Evolutionary conservation across 2,329 filamentous ascomycete genomes (phyloP), one percentile per base, ranked within the genome.

Genomic region (Cercospora zeina): DNA sequence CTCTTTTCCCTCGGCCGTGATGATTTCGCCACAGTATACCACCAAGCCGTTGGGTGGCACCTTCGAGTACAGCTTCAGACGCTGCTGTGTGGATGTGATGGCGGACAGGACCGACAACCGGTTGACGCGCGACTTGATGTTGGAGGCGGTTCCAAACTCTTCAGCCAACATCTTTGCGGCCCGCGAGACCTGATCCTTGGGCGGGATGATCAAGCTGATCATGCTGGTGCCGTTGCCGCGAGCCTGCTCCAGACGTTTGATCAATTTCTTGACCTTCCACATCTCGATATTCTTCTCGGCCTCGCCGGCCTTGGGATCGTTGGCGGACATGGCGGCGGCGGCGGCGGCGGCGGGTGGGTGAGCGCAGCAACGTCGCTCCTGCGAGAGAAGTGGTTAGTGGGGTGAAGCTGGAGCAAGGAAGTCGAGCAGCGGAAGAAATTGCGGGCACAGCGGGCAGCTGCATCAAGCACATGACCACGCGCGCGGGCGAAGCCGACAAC

Each of bases 141-240:
- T 99, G 73, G 93, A 97, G 65, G 95, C 96, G 63, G 95, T 99
- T 76, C 95, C 95, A 51, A 72, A 72, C 62, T 73, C 69, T 97
- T 99, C 95, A 83, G 96, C 96, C 88, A 99, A 89, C 95, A 99
- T 99, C 86, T 97, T 97, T 64, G 95, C 91, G 59, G 91, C 89
- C 74, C 93, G 89, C 50, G 95, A 97, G 68, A 99, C 86, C 81
- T 99, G 95, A 79, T 97, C 93, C 87, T 99, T 99, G 71, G 95
- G 95, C 64, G 95, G 95, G 76, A 99, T 97, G 74, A 99, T 97
- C 79, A 99, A 86, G 68, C 93, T 97, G 80, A 99, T 99, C 95
- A 99, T 99, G 82, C 89, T 93, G 68, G 95, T 99, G 82, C 95
- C 95, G 86, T 99, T 99, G 77, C 95, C 95, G 77, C 96, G 87